Conservation (phyloP, 2,329 filamentous ascomycete genomes). For the Aspergillus fijiensis region DNA sequence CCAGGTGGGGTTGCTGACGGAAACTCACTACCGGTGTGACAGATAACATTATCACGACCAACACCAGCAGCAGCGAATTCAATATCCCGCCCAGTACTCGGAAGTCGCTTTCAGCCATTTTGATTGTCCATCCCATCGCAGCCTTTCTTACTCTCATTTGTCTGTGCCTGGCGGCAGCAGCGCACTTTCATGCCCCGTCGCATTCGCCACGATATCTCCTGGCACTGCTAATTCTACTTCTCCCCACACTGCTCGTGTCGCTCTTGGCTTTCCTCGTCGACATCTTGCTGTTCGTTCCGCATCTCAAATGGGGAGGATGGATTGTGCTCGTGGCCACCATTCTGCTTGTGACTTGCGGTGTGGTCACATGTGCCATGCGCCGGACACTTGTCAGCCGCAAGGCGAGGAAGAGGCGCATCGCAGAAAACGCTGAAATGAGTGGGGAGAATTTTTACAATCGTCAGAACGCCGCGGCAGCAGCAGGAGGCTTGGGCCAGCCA, state of each 20-base stretch:
- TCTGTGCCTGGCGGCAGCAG: conserved; percentile 72
- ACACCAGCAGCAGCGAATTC: conserved; percentile 53
- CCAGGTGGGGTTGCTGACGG: background rate
- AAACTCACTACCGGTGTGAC: background rate
- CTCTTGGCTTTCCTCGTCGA: conserved; percentile 90
- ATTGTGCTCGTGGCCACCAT: conserved; percentile 87
- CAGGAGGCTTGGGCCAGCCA: conserved; percentile 15
- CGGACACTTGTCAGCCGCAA: conserved; percentile 88
- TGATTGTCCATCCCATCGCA: conserved; percentile 90
- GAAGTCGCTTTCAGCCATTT: conserved; percentile 75
- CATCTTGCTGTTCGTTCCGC: conserved; percentile 89
- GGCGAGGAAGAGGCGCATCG: conserved; percentile 87
- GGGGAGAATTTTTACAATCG: conserved; percentile 86
- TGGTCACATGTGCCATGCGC: conserved; percentile 93
- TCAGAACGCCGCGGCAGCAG: conserved; percentile 40
- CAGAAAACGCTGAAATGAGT: conserved; percentile 95
- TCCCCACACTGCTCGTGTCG: conserved; percentile 79
- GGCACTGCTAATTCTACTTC: conserved; percentile 77
- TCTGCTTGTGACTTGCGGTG: conserved; percentile 73
- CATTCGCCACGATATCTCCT: conserved; percentile 90
- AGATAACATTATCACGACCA: conserved; percentile 35
- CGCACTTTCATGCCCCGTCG: conserved; percentile 82
- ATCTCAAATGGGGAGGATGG: conserved; percentile 91
- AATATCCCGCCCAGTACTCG: conserved; percentile 64
- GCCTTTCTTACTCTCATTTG: conserved; percentile 82